Evolutionary conservation across 1,284 basidiomycete species (phyloP), one percentile per base, ranked within the genome.

Genomic region (Heterobasidion occidentale): DNA sequence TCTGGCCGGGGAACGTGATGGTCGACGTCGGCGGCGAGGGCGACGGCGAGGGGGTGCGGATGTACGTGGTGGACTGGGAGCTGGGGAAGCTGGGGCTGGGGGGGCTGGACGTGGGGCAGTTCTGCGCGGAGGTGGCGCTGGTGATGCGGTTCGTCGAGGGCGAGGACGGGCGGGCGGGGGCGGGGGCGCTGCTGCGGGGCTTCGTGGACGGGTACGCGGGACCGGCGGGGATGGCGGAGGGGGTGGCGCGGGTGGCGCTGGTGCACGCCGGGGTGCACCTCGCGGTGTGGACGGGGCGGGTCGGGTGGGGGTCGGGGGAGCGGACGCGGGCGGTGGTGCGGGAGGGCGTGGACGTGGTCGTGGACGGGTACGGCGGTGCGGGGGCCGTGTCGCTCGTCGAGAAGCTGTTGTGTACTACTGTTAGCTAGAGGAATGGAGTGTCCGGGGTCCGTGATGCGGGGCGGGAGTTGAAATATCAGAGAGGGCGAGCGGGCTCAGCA

Each of bases 1-100:
- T 86, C 61, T 86, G 84, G 84, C 76, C 84, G 1, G 84, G 83
- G 0, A 86, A 86, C 61, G 62, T 85, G 46, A 66, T 84, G 52
- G 62, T 84, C 17, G 62, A 60, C 19, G 9, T 65, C 20, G 57
- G 61, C 54, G 57, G 62, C n/a, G 63, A 60, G 15, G 61, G 63
- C 1, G 58, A n/a, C n/a, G n/a, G n/a, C n/a, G n/a, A n/a, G n/a
- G n/a, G 78, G 45, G 66, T 72, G 59, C 71, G 68, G 11, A 60
- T 81, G n/a, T 74, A 68, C 52, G 70, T 84, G 36, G 61, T 84
- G 48, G 83, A 86, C 64, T 86, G 84, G 84, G 82, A 86, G 62
- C 45, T 82, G 17, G 65, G 72, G 33, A 81, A 76, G 65, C 70
- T 77, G 0, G 81, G 84, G 12, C 53, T 79, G 36, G 69, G 73